These are phyloP conservation scores for Fusarium austroafricanum DNA, from an alignment of 2,329 filamentous ascomycete genomes.

Conservation along the genomic window DNA sequence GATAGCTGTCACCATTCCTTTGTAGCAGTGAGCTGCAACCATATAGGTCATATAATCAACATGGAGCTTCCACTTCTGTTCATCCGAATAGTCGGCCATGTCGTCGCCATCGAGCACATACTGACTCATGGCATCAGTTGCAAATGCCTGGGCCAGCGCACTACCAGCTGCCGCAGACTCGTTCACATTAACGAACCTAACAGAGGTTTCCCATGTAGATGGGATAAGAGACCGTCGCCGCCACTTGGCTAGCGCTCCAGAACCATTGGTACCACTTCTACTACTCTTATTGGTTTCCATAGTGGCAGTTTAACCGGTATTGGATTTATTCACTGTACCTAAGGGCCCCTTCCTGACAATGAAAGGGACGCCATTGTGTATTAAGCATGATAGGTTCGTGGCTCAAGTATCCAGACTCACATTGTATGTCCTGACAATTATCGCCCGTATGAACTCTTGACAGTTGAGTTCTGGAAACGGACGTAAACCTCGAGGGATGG, in stretches of 20 bases:
- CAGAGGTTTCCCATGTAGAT: conserved; percentile 63
- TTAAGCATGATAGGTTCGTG: conserved; percentile 40
- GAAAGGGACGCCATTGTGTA: conserved; percentile 34
- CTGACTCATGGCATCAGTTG: conserved; percentile 76
- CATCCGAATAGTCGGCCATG: conserved; percentile 69
- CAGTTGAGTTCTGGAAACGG: conserved; percentile 66
- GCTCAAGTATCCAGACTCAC: conserved; percentile 46
- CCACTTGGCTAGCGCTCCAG: conserved; percentile 46
- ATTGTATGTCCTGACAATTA: conserved; percentile 66
- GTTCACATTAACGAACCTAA: conserved; percentile 71
- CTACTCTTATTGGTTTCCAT: conserved; percentile 57
- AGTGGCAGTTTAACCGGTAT: conserved; percentile 49
- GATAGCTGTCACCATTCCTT: conserved; percentile 78
- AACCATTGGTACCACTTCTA: conserved; percentile 22
- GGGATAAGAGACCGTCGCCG: conserved; percentile 62
- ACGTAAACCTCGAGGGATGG: conserved; percentile 68
- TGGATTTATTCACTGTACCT: conserved; percentile 38
- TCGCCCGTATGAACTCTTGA: conserved; percentile 67
- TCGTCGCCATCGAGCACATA: conserved; percentile 82
- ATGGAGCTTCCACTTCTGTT: conserved; percentile 81
- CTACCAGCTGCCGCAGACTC: conserved; percentile 79
- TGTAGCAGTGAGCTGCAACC: conserved; percentile 78
- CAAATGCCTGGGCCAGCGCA: conserved; percentile 82
- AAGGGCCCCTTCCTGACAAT: conserved; percentile 30
- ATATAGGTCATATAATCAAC: conserved; percentile 82